Evolutionary conservation across 257 asterid species (phyloP), one percentile per base, ranked within the genome.

Genomic region (Solanum acaule): DNA sequence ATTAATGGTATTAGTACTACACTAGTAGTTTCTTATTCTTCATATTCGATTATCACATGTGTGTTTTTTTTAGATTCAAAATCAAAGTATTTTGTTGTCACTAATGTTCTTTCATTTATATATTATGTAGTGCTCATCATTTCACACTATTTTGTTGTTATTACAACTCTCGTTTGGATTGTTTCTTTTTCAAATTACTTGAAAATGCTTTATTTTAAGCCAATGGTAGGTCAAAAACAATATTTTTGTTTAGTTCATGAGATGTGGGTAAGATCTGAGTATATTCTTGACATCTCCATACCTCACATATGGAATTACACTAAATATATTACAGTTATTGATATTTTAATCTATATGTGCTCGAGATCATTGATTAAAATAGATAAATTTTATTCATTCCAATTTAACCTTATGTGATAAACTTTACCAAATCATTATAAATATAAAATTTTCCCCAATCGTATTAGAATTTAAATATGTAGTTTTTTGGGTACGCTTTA

Each of bases 171-270:
- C 2, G 2, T 20, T 4, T n/a, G 14, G 6, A 1, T 63, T 10
- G 0, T n/a, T n/a, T 10, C 3, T 4, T 10, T 63, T 23, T 63
- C 16, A 63, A 63, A 63, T 63, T 23, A 11, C 8, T 63, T 63
- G 33, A 63, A 63, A n/a, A 63, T n/a, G 3, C 1, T 63, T 0
- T n/a, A 63, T 4, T 63, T 23, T 63, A 63, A 63, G 7, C 0
- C 1, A 2, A 2, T 4, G 15, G 0, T n/a, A 10, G 2, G 3
- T 5, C 4, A 12, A 0, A 61, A 63, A 4, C 1, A 63, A 5
- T 3, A 10, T 10, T 11, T n/a, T 25, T 23, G 5, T 63, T 6
- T 10, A 63, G 1, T n/a, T n/a, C 13, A 63, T 2, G 7, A 63
- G 7, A 10, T 22, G 29, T 23, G 31, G 31, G 8, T 63, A n/a